phyloP scores from a whole-genome alignment of 2,329 filamentous ascomycete genomes.

The Ceratocystis destructans region DNA sequence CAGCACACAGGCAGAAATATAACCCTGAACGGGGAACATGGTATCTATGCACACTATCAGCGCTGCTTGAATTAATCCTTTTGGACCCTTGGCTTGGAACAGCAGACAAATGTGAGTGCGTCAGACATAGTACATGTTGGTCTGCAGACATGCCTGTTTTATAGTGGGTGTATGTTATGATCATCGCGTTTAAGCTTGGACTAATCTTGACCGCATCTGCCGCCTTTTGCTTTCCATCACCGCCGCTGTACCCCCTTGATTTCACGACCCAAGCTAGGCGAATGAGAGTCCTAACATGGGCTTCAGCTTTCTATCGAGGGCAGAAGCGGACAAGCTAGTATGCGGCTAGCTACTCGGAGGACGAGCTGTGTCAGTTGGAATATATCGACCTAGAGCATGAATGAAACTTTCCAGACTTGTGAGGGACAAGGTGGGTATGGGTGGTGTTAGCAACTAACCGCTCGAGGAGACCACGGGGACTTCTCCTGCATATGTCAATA shows the following conservation, averaged over 20 bases:
- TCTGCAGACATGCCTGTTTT: not conserved
- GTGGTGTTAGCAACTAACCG: too few relatives aligned
- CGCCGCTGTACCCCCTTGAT: not conserved
- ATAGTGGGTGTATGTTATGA: not conserved
- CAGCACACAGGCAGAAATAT: not conserved
- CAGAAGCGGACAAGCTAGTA: too few relatives aligned
- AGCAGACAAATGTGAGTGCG: not conserved
- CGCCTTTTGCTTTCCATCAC: not conserved
- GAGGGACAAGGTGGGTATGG: too few relatives aligned
- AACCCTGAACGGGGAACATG: slow-evolving; percentile 2
- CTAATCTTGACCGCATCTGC: slow-evolving; percentile 6
- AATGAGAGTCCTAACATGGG: too few relatives aligned
- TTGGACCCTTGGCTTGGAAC: not conserved
- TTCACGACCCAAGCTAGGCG: too few relatives aligned
- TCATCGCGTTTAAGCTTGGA: slow-evolving; percentile 1
- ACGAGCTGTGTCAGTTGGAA: too few relatives aligned
- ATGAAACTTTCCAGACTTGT: too few relatives aligned
- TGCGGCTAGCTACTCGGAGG: too few relatives aligned
- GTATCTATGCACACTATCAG: not conserved
- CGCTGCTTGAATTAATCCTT: not conserved
- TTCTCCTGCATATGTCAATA: too few relatives aligned
- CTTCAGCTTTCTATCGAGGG: too few relatives aligned
- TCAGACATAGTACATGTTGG: not conserved
- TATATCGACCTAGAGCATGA: too few relatives aligned
- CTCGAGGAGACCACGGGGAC: too few relatives aligned